These are phyloP conservation scores for Sindora glabra DNA, from an alignment of 306 rosid genomes.

Conservation along the genomic window DNA sequence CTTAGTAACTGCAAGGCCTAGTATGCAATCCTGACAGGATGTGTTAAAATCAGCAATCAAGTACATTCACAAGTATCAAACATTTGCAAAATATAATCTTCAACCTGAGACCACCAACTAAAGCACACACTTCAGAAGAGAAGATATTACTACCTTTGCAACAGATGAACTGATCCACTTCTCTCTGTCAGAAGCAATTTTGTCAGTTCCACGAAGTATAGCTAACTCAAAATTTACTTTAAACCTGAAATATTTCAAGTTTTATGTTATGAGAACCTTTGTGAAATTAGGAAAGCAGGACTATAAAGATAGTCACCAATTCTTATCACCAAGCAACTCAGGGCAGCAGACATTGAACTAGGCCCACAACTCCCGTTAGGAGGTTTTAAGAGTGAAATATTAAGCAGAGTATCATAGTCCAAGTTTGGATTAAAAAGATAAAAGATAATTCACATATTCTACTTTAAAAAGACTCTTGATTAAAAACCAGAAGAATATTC, in stretches of 20 bases:
- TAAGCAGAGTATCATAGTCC: constrained; percentile 1
- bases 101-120: background rate
- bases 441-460: background rate
- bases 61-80: background rate
- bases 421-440: background rate
- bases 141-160: constrained; percentile 58
- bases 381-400: constrained; percentile 13
- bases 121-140: background rate
- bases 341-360: constrained; percentile 89
- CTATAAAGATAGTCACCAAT: constrained; percentile 45
- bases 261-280: constrained; percentile 18
- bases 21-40: background rate
- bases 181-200: constrained; percentile 69
- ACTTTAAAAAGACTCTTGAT: background rate
- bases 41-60: background rate
- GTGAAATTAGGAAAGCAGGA: constrained; percentile 3
- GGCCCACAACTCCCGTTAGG: constrained; percentile 83
- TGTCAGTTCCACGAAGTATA: constrained; percentile 87
- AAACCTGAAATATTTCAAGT: constrained; percentile 49
- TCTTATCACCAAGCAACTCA: constrained; percentile 73
- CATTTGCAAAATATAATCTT: background rate
- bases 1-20: background rate
- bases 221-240: constrained; percentile 58
- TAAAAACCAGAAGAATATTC: background rate
- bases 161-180: constrained; percentile 55